A percentile compares a stretch with the other conserved stretches of the same genome.
Conservation (phyloP, 2,329 filamentous ascomycete genomes). For the Alternaria sp. region DNA sequence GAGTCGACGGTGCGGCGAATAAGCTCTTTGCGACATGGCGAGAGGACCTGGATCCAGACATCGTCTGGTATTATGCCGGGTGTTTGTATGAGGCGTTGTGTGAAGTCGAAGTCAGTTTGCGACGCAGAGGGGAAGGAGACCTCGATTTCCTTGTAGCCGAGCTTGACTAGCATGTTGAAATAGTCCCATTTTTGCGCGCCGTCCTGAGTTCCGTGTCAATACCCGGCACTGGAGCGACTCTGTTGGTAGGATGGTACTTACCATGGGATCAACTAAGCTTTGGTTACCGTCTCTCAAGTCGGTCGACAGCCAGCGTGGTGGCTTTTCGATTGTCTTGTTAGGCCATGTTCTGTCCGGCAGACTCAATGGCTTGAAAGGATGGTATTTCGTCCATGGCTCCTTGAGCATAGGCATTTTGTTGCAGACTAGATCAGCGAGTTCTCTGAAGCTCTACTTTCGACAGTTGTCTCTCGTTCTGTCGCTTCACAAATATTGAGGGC, state of each 20-base stretch:
- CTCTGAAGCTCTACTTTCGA: background rate
- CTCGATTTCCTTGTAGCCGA: slow-evolving; percentile 98
- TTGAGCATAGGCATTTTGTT: slow-evolving; percentile 65
- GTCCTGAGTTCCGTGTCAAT: slow-evolving; percentile 63
- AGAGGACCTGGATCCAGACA: slow-evolving; percentile 90
- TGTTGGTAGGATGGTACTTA: slow-evolving; percentile 52
- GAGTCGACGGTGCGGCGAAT: slow-evolving; percentile 90
- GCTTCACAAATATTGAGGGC: slow-evolving; percentile 1
- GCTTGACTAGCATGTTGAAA: slow-evolving; percentile 90
- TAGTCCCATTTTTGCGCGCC: slow-evolving; percentile 94
- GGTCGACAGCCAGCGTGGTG: slow-evolving; percentile 89
- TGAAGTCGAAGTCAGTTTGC: slow-evolving; percentile 96
- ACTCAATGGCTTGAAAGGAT: slow-evolving; percentile 70
- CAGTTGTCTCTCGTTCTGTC: background rate
- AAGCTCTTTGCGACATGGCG: slow-evolving; percentile 89
- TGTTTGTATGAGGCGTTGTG: slow-evolving; percentile 82
- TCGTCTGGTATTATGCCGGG: slow-evolving; percentile 85
- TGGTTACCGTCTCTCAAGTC: slow-evolving; percentile 94
- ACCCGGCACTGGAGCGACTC: background rate
- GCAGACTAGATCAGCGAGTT: background rate
- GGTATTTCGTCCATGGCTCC: slow-evolving; percentile 80
- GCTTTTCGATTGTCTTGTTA: slow-evolving; percentile 79
- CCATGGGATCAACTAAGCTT: slow-evolving; percentile 91
- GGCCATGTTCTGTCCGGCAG: slow-evolving; percentile 83
- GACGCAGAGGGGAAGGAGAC: slow-evolving; percentile 95